Percentiles rank a stretch among this genome's conserved stretches.
These are phyloP conservation scores for Hanseniaspora hatyaiensis DNA, from an alignment of 805 yeast genomes.

Conservation along the genomic window DNA sequence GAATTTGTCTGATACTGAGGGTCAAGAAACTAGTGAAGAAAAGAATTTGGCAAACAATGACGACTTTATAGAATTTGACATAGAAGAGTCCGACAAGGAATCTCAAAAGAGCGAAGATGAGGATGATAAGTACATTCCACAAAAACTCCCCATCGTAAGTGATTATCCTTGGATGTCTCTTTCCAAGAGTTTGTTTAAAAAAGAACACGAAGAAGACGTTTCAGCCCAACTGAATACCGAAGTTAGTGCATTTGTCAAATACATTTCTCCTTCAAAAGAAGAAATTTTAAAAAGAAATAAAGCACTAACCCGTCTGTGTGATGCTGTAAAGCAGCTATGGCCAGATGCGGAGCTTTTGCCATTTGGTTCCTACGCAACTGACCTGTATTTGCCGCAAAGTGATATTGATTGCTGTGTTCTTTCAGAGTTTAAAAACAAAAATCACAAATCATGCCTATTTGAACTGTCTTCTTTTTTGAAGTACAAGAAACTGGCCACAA, in stretches of 20 bases:
- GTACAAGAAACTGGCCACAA: slow-evolving; percentile 47
- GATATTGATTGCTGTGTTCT: slow-evolving; percentile 89
- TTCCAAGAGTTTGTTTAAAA: slow-evolving; percentile 1
- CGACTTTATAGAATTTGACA: slow-evolving; percentile 36
- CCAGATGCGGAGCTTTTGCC: slow-evolving; percentile 67
- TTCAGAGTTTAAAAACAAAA: slow-evolving; percentile 47
- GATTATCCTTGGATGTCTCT: slow-evolving; percentile 56
- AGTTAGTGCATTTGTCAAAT: slow-evolving; percentile 70
- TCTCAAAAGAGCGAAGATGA: slow-evolving; percentile 17
- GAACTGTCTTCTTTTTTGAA: slow-evolving; percentile 61
- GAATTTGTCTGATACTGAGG: slow-evolving; percentile 8
- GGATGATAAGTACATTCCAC: slow-evolving; percentile 14
- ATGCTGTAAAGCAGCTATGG: slow-evolving; percentile 50
- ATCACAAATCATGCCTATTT: slow-evolving; percentile 53
- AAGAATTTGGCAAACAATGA: slow-evolving; percentile 31
- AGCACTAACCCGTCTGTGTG: slow-evolving; percentile 50
- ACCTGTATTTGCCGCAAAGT: slow-evolving; percentile 82
- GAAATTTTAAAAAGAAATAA: slow-evolving; percentile 60
- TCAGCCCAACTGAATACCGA: slow-evolving; percentile 82
- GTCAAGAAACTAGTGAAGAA: slow-evolving; percentile 11
- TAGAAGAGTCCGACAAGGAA: slow-evolving; percentile 23
- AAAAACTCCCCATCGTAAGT: slow-evolving; percentile 16
- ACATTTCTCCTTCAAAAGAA: slow-evolving; percentile 68
- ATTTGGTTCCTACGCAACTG: slow-evolving; percentile 92
- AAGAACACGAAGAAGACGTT: slow-evolving; percentile 48